These are phyloP conservation scores for Ceratocystis lukuohia DNA, from an alignment of 2,329 filamentous ascomycete genomes.

Conservation along the genomic window DNA sequence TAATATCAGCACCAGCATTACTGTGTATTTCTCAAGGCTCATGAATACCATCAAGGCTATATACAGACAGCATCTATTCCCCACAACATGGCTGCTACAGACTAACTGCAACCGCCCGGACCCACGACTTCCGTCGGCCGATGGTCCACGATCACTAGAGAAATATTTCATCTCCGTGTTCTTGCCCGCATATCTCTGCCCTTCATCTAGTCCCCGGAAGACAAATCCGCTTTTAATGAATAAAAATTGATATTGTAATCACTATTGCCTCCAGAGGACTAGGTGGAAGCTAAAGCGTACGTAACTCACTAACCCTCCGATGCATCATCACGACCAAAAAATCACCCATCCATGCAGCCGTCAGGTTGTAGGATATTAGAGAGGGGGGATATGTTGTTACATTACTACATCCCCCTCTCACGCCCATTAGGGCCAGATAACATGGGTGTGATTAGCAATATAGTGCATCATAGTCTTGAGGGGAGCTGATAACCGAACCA, in stretches of 20 bases:
- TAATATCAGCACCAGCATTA: too few relatives aligned
- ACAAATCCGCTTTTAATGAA: neutral
- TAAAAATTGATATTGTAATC: too few relatives aligned
- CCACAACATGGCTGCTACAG: neutral
- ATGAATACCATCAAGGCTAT: neutral
- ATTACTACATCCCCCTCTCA: neutral
- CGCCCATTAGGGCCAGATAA: neutral
- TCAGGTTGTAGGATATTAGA: neutral
- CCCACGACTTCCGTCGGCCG: neutral
- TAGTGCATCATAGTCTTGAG: neutral
- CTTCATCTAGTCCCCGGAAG: too few relatives aligned
- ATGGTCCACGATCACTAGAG: neutral
- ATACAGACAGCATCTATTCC: neutral
- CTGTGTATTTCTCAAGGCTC: neutral
- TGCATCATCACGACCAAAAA: neutral
- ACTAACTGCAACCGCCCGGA: neutral
- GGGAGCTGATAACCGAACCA: neutral
- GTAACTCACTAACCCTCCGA: neutral
- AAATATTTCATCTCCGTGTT: neutral
- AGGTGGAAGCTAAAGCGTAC: neutral
- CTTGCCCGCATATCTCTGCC: neutral
- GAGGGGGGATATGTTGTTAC: too few relatives aligned
- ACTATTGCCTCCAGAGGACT: neutral
- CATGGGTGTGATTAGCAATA: neutral
- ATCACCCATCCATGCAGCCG: neutral